Conservation (phyloP, 2,329 filamentous ascomycete genomes). For the Trichoderma simmonsii region DNA sequence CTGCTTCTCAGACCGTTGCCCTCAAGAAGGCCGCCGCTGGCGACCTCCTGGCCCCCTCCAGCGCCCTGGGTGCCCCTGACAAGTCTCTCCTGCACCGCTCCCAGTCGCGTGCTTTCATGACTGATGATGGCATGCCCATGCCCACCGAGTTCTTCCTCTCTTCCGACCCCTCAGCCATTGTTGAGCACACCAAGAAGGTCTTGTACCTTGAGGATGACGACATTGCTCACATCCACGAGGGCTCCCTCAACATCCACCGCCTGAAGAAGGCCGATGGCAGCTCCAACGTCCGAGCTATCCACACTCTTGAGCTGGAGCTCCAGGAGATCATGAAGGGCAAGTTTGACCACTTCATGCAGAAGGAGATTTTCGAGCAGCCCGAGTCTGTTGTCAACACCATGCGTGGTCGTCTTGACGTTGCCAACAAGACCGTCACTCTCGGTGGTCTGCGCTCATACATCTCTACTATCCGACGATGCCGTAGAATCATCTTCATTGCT, state of each 20-base stretch:
- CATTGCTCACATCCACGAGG: slow-evolving; percentile 99
- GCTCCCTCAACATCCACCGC: slow-evolving; percentile 97
- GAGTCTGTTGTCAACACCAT: slow-evolving; percentile 99
- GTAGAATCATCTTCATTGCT: slow-evolving; percentile 97
- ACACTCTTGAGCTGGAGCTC: slow-evolving; percentile 97
- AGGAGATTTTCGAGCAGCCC: slow-evolving; percentile 99
- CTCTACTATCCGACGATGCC: slow-evolving; percentile 90
- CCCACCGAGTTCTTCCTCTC: slow-evolving; percentile 99
- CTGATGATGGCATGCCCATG: slow-evolving; percentile 95
- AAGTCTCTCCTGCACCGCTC: slow-evolving; percentile 98
- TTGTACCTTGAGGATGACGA: slow-evolving; percentile 99
- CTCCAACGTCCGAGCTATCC: slow-evolving; percentile 95
- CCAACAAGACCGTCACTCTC: slow-evolving; percentile 91
- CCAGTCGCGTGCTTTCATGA: slow-evolving; percentile 97
- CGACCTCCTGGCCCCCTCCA: slow-evolving; percentile 63
- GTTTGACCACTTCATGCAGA: slow-evolving; percentile 99
- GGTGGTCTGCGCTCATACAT: slow-evolving; percentile 97
- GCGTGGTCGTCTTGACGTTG: slow-evolving; percentile 93
- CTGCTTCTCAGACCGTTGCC: slow-evolving; percentile 92
- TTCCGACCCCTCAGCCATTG: slow-evolving; percentile 95
- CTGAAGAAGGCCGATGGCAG: slow-evolving; percentile 94
- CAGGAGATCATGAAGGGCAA: slow-evolving; percentile 99
- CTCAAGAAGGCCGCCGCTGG: slow-evolving; percentile 76
- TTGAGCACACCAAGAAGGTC: slow-evolving; percentile 99
- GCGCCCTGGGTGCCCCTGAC: slow-evolving; percentile 76